Percentiles rank a stretch among this genome's conserved stretches.
Evolutionary conservation across 164 flowering plant species (phyloP).

Genomic region (Sextonia rubra): DNA sequence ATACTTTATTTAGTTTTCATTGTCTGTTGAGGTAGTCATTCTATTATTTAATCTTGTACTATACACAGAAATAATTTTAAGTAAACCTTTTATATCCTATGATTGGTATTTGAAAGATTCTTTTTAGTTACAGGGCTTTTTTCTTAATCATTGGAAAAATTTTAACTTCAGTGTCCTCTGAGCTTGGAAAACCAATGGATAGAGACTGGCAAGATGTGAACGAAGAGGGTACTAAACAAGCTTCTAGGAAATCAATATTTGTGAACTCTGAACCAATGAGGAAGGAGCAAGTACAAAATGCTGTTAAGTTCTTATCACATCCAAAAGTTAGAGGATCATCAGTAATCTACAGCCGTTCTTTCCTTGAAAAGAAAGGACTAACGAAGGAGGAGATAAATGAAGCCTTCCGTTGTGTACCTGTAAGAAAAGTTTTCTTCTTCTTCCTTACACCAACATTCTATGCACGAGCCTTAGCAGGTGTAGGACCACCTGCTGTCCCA

Average conservation of each 20-base stretch:
- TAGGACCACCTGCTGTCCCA: not conserved
- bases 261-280: constrained; percentile 90
- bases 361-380: constrained; percentile 96
- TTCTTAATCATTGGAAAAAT: not conserved
- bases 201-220: constrained; percentile 33
- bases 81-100: too few relatives aligned
- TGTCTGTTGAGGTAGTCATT: too few relatives aligned
- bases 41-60: too few relatives aligned
- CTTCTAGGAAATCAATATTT: constrained; percentile 54
- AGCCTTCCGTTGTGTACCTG: constrained; percentile 95
- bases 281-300: constrained; percentile 95
- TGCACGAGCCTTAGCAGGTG: not conserved
- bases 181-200: constrained; percentile 26
- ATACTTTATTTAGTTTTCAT: too few relatives aligned
- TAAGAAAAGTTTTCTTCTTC: constrained; percentile 29
- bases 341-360: constrained; percentile 79
- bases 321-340: constrained; percentile 93
- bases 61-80: too few relatives aligned
- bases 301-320: constrained; percentile 93
- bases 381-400: constrained; percentile 97
- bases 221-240: constrained; percentile 32
- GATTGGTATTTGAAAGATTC: too few relatives aligned
- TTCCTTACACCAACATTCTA: not conserved
- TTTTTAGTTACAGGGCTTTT: too few relatives aligned
- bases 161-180: constrained; percentile 25